Conservation (phyloP, 768 basidiomycete genomes). For the Suillus weaverae region DNA sequence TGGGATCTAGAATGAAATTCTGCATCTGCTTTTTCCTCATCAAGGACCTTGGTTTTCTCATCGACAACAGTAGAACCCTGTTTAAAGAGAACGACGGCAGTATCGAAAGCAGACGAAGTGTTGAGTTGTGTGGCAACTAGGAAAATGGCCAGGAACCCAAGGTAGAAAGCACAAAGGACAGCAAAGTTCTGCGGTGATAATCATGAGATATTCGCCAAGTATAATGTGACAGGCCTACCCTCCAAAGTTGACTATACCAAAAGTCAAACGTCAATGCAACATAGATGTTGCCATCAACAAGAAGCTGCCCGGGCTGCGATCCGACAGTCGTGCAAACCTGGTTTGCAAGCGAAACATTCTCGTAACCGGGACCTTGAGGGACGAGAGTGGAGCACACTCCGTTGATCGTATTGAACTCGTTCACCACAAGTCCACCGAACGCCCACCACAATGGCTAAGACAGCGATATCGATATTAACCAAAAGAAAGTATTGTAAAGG, state of each 20-base stretch:
- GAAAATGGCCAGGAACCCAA: conserved; percentile 56
- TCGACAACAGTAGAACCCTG: conserved; percentile 41
- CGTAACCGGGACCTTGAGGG: conserved; percentile 63
- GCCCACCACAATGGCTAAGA: conserved; percentile 1
- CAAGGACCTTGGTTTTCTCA: conserved; percentile 22
- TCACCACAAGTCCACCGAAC: conserved; percentile 74
- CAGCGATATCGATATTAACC: background rate
- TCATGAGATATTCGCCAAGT: background rate
- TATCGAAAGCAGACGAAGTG: conserved; percentile 34
- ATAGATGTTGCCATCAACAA: conserved; percentile 63
- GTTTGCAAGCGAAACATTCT: conserved; percentile 52
- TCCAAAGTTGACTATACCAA: conserved; percentile 49
- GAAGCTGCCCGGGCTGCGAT: conserved; percentile 54
- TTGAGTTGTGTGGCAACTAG: conserved; percentile 61
- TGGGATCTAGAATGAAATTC: background rate
- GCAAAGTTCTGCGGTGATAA: conserved; percentile 56
- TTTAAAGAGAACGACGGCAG: conserved; percentile 62
- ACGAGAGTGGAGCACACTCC: conserved; percentile 61
- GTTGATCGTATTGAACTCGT: conserved; percentile 75
- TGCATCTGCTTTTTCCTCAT: conserved; percentile 28
- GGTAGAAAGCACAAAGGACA: conserved; percentile 63
- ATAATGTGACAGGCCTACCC: conserved; percentile 30
- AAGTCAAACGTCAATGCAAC: conserved; percentile 44
- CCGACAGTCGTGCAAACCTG: conserved; percentile 79
- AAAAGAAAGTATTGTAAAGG: background rate